Conservation (phyloP, 1,284 basidiomycete genomes). For the Mycosarcoma mackinlayi region DNA sequence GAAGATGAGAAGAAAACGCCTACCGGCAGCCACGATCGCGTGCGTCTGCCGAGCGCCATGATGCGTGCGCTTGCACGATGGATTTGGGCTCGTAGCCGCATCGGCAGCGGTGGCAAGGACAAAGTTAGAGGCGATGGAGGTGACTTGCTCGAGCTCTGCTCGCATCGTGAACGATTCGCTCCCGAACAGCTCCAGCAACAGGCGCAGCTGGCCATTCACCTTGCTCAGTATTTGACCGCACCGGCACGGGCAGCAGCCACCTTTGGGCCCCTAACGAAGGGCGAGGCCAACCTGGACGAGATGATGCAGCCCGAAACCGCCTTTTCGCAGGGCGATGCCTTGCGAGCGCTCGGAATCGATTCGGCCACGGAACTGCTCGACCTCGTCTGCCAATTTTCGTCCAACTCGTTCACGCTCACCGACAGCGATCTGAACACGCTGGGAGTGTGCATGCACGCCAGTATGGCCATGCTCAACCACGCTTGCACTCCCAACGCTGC, state of each 20-base stretch:
- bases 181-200: conserved; percentile 33
- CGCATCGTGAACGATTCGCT: conserved; percentile 37
- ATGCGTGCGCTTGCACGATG: conserved; percentile 47
- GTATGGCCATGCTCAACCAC: conserved; percentile 86
- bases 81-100: conserved; percentile 41
- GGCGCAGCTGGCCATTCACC: conserved; percentile 34
- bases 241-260: conserved; percentile 22
- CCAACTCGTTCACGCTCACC: conserved; percentile 87
- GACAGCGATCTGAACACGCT: conserved; percentile 73
- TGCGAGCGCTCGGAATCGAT: conserved; percentile 41
- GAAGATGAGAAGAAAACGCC: neutral
- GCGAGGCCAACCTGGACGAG: conserved; percentile 29
- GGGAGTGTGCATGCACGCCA: conserved; percentile 82
- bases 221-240: conserved; percentile 40
- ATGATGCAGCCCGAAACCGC: conserved; percentile 32
- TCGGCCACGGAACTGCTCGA: conserved; percentile 44
- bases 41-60: conserved; percentile 35
- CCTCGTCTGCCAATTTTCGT: conserved; percentile 76
- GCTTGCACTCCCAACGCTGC: conserved; percentile 90
- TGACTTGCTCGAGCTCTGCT: conserved; percentile 40
- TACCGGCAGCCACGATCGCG: conserved; percentile 5
- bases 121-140: conserved; percentile 21
- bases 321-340: conserved; percentile 35
- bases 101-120: conserved; percentile 27
- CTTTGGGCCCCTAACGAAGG: conserved; percentile 22